Evolutionary conservation across 768 basidiomycete genomes (phyloP), one percentile per base, ranked within the genome.

Genomic region (Termitomyces titanicus): DNA sequence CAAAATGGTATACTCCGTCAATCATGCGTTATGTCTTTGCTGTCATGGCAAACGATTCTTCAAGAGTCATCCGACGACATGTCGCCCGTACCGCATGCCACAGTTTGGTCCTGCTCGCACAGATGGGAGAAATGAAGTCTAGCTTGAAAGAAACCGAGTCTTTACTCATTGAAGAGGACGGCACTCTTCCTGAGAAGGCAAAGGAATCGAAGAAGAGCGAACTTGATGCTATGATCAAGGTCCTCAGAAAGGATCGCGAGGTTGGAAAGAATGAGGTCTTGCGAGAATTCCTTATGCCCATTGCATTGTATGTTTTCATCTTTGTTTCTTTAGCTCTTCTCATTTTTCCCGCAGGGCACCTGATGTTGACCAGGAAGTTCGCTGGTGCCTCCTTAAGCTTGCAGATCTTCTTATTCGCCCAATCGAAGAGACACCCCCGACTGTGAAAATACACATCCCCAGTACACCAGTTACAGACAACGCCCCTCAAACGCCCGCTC

Each of bases 91-190:
- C 81, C 53, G 85, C 92, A 20, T 90, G 90, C 63, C 89, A 94
- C 62, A 92, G 94, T 56, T 77, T 98, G 57, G 88, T 92, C 8
- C 74, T 97, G 9, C 72, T 95, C 35, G 86, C 91, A 3, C 86
- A 89, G 35, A 86, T 98, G 79, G 94, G 94, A 51, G 94, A 96
- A 64, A 87, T 98, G 79, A 91, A 86, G 71, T 77, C 84, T 13
- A 76, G 78, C 48, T 62, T 79, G 40, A 93, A 90, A 68, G 91
- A 94, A 56, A 68, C 82, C 0, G 89, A 92, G 60, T 79, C 88
- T 5, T 68, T 94, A 27, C 78, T 94, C 12, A 91, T 94, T 43
- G 92, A 94, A 69, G 92, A 94, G 65, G 91, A 94, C 61, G 91
- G 91, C 6, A 83, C 80, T 53, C 77, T 78, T 9, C 84, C 81